phyloP scores from a whole-genome alignment of 2,329 filamentous ascomycete genomes.

The Trichoderma guizhouense region DNA sequence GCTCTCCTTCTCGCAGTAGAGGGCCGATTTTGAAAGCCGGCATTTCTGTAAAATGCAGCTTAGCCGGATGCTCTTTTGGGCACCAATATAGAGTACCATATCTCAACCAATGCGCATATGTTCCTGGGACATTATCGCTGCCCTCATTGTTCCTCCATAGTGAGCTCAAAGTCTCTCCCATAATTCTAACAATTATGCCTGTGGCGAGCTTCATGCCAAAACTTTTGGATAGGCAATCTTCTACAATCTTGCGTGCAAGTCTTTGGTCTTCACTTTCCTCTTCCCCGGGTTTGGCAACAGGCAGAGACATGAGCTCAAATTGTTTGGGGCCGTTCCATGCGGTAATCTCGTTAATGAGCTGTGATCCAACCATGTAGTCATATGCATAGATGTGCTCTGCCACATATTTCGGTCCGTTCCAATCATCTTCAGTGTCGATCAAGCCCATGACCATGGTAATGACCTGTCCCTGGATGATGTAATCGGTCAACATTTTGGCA shows the following conservation, averaged over 20 bases:
- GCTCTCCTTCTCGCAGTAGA: constrained; percentile 18
- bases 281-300: constrained; percentile 35
- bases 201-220: constrained; percentile 56
- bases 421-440: constrained; percentile 47
- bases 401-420: constrained; percentile 53
- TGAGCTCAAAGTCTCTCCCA: constrained; percentile 49
- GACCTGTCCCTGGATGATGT: constrained; percentile 55
- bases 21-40: constrained; percentile 40
- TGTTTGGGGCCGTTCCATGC: constrained; percentile 48
- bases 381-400: constrained; percentile 47
- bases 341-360: constrained; percentile 52
- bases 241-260: constrained; percentile 48
- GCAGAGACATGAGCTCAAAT: constrained; percentile 46
- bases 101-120: constrained; percentile 54
- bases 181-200: constrained; percentile 49
- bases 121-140: constrained; percentile 46
- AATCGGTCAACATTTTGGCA: constrained; percentile 48
- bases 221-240: constrained; percentile 46
- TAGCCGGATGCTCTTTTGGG: constrained; percentile 39
- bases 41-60: constrained; percentile 32
- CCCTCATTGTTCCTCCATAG: constrained; percentile 50
- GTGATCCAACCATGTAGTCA: constrained; percentile 48
- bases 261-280: constrained; percentile 39
- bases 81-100: constrained; percentile 47
- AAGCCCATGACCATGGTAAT: constrained; percentile 50